Evolutionary conservation across 306 rosid genomes (phyloP).

Genomic region (Trifolium fragiferum): DNA sequence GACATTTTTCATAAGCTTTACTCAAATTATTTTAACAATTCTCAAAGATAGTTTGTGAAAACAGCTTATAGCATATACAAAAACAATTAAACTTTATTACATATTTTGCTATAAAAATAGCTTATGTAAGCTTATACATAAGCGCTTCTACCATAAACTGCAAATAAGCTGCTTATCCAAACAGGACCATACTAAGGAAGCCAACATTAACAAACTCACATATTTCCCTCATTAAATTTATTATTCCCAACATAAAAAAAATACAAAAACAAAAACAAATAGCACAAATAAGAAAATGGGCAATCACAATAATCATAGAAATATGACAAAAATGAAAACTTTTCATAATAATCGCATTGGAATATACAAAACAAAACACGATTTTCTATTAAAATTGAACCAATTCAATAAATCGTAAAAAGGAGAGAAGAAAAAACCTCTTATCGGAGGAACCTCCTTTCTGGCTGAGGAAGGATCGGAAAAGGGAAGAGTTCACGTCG

Average conservation of each 20-base stretch:
- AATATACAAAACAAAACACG: background rate
- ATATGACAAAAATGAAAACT: background rate
- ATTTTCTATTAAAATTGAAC: background rate
- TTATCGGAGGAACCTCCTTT: constrained; percentile 94
- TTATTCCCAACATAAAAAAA: background rate
- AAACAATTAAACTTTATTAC: too few relatives aligned
- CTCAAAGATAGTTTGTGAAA: too few relatives aligned
- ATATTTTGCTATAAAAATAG: too few relatives aligned
- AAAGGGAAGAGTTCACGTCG: constrained; percentile 95
- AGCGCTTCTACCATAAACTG: too few relatives aligned
- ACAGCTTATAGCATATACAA: too few relatives aligned
- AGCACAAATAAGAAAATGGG: background rate
- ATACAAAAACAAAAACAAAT: background rate
- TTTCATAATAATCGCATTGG: background rate
- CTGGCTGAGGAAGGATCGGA: constrained; percentile 99
- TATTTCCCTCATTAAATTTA: background rate
- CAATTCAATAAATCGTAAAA: background rate
- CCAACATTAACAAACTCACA: background rate
- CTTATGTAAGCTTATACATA: too few relatives aligned
- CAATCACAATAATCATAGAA: background rate
- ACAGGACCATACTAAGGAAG: too few relatives aligned
- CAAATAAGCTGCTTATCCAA: too few relatives aligned
- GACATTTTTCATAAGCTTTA: too few relatives aligned
- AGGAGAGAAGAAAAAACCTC: constrained; percentile 55
- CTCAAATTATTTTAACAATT: too few relatives aligned